These are phyloP conservation scores for Funneliformis mosseae DNA, from an alignment of 192 early-diverging fungal genomes.

Conservation along the genomic window DNA sequence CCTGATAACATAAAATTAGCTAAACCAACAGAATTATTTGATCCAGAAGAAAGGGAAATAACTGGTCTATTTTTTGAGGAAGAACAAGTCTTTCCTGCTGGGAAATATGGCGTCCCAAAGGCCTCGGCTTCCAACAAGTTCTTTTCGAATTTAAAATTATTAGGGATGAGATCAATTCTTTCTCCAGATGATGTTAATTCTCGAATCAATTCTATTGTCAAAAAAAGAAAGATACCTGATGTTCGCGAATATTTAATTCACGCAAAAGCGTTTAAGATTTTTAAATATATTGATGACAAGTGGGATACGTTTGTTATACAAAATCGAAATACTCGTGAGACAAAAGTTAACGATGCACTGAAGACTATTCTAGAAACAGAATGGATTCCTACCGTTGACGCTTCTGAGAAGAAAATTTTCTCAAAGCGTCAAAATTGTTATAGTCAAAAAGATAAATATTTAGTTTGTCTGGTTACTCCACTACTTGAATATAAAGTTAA, in stretches of 20 bases:
- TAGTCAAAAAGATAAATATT: background rate
- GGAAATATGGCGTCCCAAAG: background rate
- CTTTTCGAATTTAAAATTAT: background rate
- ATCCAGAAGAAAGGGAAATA: background rate
- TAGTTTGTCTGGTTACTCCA: background rate
- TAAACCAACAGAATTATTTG: background rate
- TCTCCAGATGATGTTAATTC: background rate
- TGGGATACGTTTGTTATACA: background rate
- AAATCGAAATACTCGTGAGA: background rate
- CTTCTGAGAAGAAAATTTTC: background rate
- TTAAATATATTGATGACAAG: slow-evolving; percentile 1
- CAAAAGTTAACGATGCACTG: background rate
- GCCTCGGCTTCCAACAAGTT: background rate
- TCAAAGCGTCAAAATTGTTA: background rate
- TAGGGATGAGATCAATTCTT: background rate
- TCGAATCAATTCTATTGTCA: background rate
- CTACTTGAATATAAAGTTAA: background rate
- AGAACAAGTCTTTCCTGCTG: background rate
- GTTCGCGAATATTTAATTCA: background rate
- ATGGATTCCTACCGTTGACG: slow-evolving; percentile 3
- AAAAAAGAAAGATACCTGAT: background rate
- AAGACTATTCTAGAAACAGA: background rate
- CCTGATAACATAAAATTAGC: background rate
- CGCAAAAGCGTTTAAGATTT: background rate
- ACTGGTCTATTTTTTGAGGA: background rate